phyloP scores from a whole-genome alignment of 2,329 filamentous ascomycete species.

The Fusarium secorum region DNA sequence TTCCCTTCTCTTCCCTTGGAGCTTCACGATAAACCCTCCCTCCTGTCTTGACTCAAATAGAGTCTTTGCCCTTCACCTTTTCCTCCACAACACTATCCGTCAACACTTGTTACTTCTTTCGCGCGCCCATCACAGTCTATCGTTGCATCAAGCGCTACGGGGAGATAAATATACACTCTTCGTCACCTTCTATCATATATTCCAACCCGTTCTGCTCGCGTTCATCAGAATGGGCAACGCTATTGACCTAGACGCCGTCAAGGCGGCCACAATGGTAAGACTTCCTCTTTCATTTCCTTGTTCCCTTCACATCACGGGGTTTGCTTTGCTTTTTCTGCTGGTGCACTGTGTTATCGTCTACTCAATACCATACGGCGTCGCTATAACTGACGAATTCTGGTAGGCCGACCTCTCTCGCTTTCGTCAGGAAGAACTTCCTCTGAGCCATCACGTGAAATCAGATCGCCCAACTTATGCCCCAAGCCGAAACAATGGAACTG shows the following conservation, averaged over 20 bases:
- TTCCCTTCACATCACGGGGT: not conserved
- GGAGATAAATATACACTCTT: not conserved
- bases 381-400: not conserved
- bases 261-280: constrained; percentile 33
- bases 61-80: not conserved
- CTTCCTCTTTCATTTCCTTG: not conserved
- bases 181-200: not conserved
- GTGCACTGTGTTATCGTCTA: not conserved
- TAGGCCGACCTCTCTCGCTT: constrained; percentile 36
- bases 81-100: not conserved
- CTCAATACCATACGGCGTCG: not conserved
- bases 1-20: not conserved
- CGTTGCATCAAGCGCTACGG: not conserved
- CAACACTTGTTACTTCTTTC: not conserved
- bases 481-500: constrained; percentile 8
- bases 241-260: not conserved
- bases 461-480: constrained; percentile 17
- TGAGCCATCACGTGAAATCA: constrained; percentile 13
- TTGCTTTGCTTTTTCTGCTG: not conserved
- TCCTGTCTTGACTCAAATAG: not conserved
- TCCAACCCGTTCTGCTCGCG: not conserved
- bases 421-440: constrained; percentile 39
- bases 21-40: not conserved
- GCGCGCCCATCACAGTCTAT: not conserved
- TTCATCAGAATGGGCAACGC: constrained; percentile 25